Evolutionary conservation across 306 rosid genomes (phyloP), one percentile per base, ranked within the genome.

Genomic region (Quillaja saponaria): DNA sequence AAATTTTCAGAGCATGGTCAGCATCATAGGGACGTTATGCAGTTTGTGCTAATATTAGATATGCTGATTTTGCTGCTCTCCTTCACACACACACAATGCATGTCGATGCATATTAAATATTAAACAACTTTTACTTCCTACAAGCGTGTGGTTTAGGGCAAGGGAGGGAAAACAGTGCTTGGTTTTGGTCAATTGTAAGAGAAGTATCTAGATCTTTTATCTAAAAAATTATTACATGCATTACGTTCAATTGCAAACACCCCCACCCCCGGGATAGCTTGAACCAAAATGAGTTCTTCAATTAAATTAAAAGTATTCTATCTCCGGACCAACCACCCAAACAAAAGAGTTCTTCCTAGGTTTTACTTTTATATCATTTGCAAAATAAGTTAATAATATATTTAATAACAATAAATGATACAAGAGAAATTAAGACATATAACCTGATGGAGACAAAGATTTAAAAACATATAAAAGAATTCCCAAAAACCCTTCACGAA

Each of bases 281-380:
- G 47, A 46, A 61, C 20, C 39, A 47, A 41, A 13, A 10, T 7
- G 47, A 41, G 47, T 9, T 3, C 14, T 13, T 41, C 47, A 41
- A 6, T 6, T 2, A 1, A 11, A 6, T 3, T 41, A 41, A 41
- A 41, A 41, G 13, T 41, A 41, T 4, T 41, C 8, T 41, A 13
- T 41, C 25, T 50, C 45, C 31, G 50, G 61, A 67, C 44, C 54
- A 60, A 54, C 53, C 39, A 53, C 42, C 68, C 35, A 20, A 6
- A 45, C 21, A 19, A 63, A 68, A 51, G 6, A 41, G 42, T 2
- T 42, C 15, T 56, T 64, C 34, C 61, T 14, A 37, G 37, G 19
- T 67, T 38, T 51, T 33, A n/a, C n/a, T n/a, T n/a, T n/a, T n/a
- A n/a, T n/a, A n/a, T 54, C 55, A 61, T 74, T 73, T 61, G 58